Evolutionary conservation across 2,329 filamentous ascomycete species (phyloP).

Genomic region (Elsinoe perseae): DNA sequence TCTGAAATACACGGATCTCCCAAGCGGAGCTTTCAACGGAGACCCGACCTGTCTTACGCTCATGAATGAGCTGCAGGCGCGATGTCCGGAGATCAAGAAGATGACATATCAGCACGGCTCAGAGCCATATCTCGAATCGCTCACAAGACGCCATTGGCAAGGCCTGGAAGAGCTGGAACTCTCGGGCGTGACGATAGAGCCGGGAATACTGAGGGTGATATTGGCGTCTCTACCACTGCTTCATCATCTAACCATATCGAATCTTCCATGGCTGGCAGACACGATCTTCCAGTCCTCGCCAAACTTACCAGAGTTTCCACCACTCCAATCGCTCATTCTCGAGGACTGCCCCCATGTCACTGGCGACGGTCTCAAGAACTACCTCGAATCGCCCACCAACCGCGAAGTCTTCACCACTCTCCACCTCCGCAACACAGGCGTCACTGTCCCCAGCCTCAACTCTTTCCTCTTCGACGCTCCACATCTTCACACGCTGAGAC

Average conservation of each 20-base stretch:
- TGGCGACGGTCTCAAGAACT: constrained; percentile 58
- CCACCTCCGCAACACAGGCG: constrained; percentile 62
- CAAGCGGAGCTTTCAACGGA: constrained; percentile 77
- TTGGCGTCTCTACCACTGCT: constrained; percentile 60
- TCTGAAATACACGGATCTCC: constrained; percentile 81
- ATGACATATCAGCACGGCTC: constrained; percentile 78
- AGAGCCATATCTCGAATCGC: constrained; percentile 65
- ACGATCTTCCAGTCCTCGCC: constrained; percentile 62
- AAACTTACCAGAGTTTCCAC: constrained; percentile 60
- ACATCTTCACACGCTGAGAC: constrained; percentile 51
- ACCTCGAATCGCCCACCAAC: constrained; percentile 56
- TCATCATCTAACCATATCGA: constrained; percentile 65
- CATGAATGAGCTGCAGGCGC: constrained; percentile 73
- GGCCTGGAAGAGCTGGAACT: constrained; percentile 67
- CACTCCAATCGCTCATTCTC: constrained; percentile 65
- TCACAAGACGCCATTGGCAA: constrained; percentile 61
- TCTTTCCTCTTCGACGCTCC: constrained; percentile 52
- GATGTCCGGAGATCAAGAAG: constrained; percentile 76
- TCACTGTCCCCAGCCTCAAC: constrained; percentile 56
- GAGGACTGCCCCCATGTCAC: constrained; percentile 66
- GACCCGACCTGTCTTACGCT: constrained; percentile 67
- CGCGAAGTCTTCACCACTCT: constrained; percentile 58
- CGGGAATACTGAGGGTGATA: constrained; percentile 60
- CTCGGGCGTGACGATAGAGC: constrained; percentile 60
- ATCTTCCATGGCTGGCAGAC: constrained; percentile 65